Base-by-base conservation (phyloP, 1,284 basidiomycete species). In the Microbotryum scabiosae region DNA sequence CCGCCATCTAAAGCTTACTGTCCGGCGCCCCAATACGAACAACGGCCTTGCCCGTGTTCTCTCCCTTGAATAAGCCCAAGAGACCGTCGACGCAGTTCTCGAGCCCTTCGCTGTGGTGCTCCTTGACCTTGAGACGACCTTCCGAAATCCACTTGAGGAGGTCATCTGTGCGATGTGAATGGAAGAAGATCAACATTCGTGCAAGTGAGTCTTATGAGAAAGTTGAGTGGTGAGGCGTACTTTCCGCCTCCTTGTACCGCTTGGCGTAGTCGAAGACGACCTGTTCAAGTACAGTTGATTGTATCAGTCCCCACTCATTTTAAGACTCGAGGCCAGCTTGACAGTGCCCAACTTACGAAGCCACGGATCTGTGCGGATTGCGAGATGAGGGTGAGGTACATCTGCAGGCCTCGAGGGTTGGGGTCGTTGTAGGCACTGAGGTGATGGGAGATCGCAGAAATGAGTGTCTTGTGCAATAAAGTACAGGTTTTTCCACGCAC, bases 121-220 rank as follows among this genome's bases (percentile, higher is more conserved):
- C 91, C 67, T 86, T 85, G 52, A 87, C 81, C 73, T 89, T 86
- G 65, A 96, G 77, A 57, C 84, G 82, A n/a, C 90, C 89, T 57
- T 78, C 76, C 5, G 78, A 78, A 51, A 85, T 72, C 64, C 80
- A 78, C 36, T 75, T 72, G 0, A 81, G 78, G 46, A 88, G 73
- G 51, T 80, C 79, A 9, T 75, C 72, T 41, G 56, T 45, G 61
- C 59, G 69, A 63, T 8, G 26, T 36, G 58, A 67, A 68, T 14
- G 66, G 48, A 49, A 63, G 59, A 30, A 28, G 41, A 56, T 16
- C 14, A 52, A 16, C 4, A 20, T 26, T 4, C 4, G 8, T 28
- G 26, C 23, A 41, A 26, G n/a, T 21, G 7, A 46, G 18, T 23
- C 23, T 16, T 23, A 12, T 5, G 7, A 28, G 44, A 41, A 21